Percentiles rank a stretch among this genome's conserved stretches.
These are phyloP conservation scores for Eutrema heterophyllum DNA, from an alignment of 345 rosid genomes.

Conservation along the genomic window DNA sequence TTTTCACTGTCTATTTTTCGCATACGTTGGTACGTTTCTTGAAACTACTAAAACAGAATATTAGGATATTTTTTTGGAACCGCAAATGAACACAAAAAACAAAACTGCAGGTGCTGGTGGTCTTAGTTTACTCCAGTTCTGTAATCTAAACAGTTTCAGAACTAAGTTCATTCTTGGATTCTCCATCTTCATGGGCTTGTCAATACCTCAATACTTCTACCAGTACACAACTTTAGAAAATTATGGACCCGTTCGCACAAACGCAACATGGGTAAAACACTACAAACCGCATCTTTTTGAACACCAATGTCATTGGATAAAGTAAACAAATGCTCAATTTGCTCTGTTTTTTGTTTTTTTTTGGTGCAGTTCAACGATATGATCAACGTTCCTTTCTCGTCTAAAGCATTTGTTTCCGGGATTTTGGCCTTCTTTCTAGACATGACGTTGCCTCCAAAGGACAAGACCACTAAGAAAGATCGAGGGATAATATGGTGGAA, in stretches of 20 bases:
- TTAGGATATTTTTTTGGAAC: neutral
- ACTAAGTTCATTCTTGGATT: constrained; percentile 73
- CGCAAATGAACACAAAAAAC: neutral
- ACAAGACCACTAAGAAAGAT: constrained; percentile 56
- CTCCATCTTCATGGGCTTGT: constrained; percentile 76
- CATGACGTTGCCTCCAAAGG: constrained; percentile 47
- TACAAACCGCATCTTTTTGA: neutral
- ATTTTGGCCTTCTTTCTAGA: constrained; percentile 59
- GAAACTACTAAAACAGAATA: neutral
- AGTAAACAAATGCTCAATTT: neutral
- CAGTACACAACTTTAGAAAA: constrained; percentile 43
- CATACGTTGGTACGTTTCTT: constrained; percentile 58
- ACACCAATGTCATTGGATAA: neutral
- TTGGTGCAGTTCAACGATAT: constrained; percentile 83
- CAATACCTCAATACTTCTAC: constrained; percentile 78
- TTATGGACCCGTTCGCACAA: constrained; percentile 48
- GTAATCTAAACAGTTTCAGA: constrained; percentile 79
- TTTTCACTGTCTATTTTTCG: constrained; percentile 64
- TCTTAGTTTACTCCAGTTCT: constrained; percentile 72
- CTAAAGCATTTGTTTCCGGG: constrained; percentile 84
- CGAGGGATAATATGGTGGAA: constrained; percentile 85
- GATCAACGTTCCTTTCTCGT: constrained; percentile 80
- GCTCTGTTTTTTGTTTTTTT: too few relatives aligned
- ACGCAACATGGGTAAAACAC: constrained; percentile 53
- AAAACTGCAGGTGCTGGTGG: constrained; percentile 57